These are phyloP conservation scores for Cicer pinnatifidum DNA, from an alignment of 306 rosid species.

Conservation along the genomic window DNA sequence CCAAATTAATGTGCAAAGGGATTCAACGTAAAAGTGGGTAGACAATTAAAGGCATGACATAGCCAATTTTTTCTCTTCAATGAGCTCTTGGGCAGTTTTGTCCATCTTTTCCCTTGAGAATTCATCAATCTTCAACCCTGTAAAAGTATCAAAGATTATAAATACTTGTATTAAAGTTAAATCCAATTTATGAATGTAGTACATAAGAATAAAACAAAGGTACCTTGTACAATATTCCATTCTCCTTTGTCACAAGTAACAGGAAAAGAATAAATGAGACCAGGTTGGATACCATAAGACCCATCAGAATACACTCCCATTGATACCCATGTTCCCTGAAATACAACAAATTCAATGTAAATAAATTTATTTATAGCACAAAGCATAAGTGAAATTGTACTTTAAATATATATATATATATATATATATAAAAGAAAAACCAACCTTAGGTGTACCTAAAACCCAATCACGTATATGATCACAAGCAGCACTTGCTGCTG, in stretches of 20 bases:
- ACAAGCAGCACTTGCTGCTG: conserved; percentile 98
- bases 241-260: conserved; percentile 89
- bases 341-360: conserved; percentile 26
- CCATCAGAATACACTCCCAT: conserved; percentile 98
- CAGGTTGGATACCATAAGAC: conserved; percentile 73
- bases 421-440: conserved; percentile 5
- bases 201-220: background rate
- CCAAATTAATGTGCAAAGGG: background rate
- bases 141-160: conserved; percentile 11
- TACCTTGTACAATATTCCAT: conserved; percentile 88
- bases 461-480: conserved; percentile 98
- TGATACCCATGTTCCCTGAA: conserved; percentile 81
- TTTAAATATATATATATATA: conserved; percentile 10
- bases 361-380: background rate
- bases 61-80: conserved; percentile 77
- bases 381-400: conserved; percentile 15
- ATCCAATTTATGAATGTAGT: background rate
- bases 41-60: conserved; percentile 59
- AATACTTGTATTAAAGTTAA: background rate
- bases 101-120: conserved; percentile 82
- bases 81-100: conserved; percentile 75
- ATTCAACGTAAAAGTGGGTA: conserved; percentile 7
- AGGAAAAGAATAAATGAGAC: conserved; percentile 88
- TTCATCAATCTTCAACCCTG: conserved; percentile 76
- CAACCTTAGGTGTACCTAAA: conserved; percentile 93